Percentiles rank a stretch among this genome's conserved stretches.
Conservation (phyloP, 2,329 filamentous ascomycete species). For the Xylaria sp. region DNA sequence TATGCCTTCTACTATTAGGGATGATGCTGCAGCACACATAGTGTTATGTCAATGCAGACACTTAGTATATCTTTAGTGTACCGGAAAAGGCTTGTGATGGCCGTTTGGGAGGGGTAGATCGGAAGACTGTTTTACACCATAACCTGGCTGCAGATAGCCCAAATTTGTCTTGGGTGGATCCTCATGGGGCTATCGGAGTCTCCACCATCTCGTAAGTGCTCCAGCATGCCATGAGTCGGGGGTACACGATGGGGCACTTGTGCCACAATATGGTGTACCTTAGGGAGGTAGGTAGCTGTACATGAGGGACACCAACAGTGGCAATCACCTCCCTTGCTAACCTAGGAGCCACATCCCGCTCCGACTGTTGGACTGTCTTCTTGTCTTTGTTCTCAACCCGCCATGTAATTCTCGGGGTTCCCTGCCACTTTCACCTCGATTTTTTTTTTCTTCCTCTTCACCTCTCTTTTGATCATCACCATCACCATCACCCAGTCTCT, state of each 20-base stretch:
- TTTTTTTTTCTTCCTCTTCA: constrained; percentile 16
- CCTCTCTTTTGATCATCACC: constrained; percentile 5
- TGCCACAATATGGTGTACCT: not conserved
- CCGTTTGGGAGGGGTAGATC: not conserved
- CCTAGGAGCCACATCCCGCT: constrained; percentile 3
- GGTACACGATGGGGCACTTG: constrained; percentile 3
- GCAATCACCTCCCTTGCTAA: not conserved
- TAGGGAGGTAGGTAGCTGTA: not conserved
- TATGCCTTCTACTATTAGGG: not conserved
- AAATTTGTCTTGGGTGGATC: constrained; percentile 9
- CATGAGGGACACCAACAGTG: not conserved
- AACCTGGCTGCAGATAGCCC: not conserved
- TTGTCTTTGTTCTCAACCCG: constrained; percentile 10
- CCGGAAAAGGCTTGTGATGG: not conserved
- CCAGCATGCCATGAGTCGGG: constrained; percentile 12
- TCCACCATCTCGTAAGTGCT: constrained; percentile 1
- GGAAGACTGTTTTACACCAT: not conserved
- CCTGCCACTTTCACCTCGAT: constrained; percentile 2
- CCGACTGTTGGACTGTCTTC: not conserved
- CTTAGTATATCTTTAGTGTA: not conserved
- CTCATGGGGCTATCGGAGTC: constrained; percentile 5
- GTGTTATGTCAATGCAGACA: not conserved
- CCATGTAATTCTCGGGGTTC: constrained; percentile 17
- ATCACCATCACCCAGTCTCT: constrained; percentile 39
- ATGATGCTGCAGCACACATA: not conserved